These are phyloP conservation scores for Alternaria hordeiaustralica DNA, from an alignment of 2,329 filamentous ascomycete genomes.

Conservation along the genomic window DNA sequence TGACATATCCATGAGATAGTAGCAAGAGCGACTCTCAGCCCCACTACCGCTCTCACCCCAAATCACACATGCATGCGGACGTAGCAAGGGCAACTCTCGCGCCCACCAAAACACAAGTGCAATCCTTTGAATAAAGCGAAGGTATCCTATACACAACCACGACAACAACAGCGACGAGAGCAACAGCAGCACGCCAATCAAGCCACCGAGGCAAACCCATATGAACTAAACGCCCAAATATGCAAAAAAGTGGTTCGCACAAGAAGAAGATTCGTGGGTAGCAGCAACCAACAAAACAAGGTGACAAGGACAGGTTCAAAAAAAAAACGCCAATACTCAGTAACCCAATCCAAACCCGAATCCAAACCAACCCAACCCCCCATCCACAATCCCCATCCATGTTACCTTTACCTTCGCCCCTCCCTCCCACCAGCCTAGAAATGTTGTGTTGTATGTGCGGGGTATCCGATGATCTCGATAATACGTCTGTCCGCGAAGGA, in stretches of 20 bases:
- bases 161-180: not conserved
- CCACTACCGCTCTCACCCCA: not conserved
- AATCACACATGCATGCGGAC: not conserved
- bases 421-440: not conserved
- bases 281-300: not conserved
- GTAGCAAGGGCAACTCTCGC: not conserved
- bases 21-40: not conserved
- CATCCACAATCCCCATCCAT: not conserved
- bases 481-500: not conserved
- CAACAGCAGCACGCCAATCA: not conserved
- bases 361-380: not conserved
- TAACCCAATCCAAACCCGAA: not conserved
- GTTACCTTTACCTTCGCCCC: not conserved
- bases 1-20: not conserved
- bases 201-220: not conserved
- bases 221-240: constrained; percentile 10
- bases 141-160: not conserved
- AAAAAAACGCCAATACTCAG: not conserved
- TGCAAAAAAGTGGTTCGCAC: not conserved
- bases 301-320: not conserved
- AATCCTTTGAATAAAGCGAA: constrained; percentile 2
- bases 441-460: not conserved
- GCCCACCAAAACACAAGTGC: not conserved
- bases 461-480: not conserved
- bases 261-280: not conserved